These are phyloP conservation scores for Botrytis squamosa DNA, from an alignment of 2,329 filamentous ascomycete genomes.

Conservation along the genomic window DNA sequence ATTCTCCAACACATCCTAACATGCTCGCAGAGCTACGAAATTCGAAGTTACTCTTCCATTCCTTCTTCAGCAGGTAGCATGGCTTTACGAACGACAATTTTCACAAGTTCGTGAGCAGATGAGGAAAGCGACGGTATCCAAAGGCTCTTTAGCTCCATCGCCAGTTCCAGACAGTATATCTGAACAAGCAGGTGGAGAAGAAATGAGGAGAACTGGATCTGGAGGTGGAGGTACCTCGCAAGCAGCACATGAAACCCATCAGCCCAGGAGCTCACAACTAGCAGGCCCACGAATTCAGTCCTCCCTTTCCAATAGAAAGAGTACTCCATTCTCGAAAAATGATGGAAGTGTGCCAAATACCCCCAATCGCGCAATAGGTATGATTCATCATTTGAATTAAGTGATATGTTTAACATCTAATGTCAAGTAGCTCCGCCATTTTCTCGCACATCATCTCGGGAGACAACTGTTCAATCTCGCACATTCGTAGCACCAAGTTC, in stretches of 20 bases:
- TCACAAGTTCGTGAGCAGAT: slow-evolving; percentile 89
- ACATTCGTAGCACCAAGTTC: slow-evolving; percentile 33
- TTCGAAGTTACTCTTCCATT: slow-evolving; percentile 88
- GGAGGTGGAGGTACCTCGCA: slow-evolving; percentile 40
- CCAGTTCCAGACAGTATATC: slow-evolving; percentile 54
- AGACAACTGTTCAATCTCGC: slow-evolving; percentile 36
- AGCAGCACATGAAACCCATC: slow-evolving; percentile 24
- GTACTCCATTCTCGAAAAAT: slow-evolving; percentile 32
- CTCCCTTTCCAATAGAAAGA: slow-evolving; percentile 35
- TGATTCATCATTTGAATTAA: neutral
- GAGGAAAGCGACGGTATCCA: slow-evolving; percentile 65
- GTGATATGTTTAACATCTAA: slow-evolving; percentile 22
- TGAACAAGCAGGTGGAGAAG: slow-evolving; percentile 44
- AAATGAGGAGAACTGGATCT: slow-evolving; percentile 53
- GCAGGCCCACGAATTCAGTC: slow-evolving; percentile 36
- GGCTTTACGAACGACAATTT: slow-evolving; percentile 87
- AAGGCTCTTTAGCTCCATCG: slow-evolving; percentile 55
- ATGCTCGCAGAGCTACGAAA: slow-evolving; percentile 57
- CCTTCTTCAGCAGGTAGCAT: slow-evolving; percentile 88
- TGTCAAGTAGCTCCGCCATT: slow-evolving; percentile 34
- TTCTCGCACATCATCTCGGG: slow-evolving; percentile 37
- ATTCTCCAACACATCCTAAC: neutral
- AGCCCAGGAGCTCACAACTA: neutral
- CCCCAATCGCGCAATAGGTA: slow-evolving; percentile 32
- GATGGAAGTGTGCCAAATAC: slow-evolving; percentile 31